Percentiles rank a stretch among this genome's conserved stretches.
Conservation (phyloP, 495 filamentous ascomycete genomes). For the Usnea hakonensis region DNA sequence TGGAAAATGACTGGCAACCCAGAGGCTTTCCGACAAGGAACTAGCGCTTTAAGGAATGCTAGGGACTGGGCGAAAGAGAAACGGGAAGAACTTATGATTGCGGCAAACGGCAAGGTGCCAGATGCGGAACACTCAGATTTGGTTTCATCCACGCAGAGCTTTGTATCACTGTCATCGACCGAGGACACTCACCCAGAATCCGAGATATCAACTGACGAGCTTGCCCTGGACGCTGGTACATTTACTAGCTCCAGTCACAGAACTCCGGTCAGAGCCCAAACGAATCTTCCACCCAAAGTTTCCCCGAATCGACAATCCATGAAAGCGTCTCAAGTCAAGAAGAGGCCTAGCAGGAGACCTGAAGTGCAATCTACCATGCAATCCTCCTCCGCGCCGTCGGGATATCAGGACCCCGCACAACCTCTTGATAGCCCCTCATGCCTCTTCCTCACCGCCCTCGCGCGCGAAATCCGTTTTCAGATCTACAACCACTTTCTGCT, state of each 20-base stretch:
- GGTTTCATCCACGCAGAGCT: slow-evolving; percentile 4
- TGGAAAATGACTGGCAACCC: slow-evolving; percentile 21
- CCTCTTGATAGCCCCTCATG: too few species aligned
- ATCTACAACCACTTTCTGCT: too few species aligned
- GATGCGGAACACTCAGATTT: slow-evolving; percentile 2
- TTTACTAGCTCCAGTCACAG: slow-evolving; percentile 6
- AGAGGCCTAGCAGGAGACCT: too few species aligned
- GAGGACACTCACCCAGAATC: slow-evolving; percentile 5
- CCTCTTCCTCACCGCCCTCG: too few species aligned
- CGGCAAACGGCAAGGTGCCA: slow-evolving; percentile 9
- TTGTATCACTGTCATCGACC: slow-evolving; percentile 8
- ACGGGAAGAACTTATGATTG: slow-evolving; percentile 22
- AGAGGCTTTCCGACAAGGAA: slow-evolving; percentile 24
- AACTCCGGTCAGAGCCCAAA: background rate
- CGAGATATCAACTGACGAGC: slow-evolving; percentile 9
- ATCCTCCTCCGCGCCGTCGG: too few species aligned
- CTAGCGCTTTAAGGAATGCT: too few species aligned
- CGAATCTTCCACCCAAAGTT: background rate
- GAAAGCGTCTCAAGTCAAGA: too few species aligned
- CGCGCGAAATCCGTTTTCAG: too few species aligned
- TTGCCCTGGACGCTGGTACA: slow-evolving; percentile 9
- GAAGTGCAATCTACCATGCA: too few species aligned
- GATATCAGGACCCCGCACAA: too few species aligned
- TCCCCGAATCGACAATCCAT: too few species aligned
- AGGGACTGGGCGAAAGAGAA: slow-evolving; percentile 25